phyloP scores from a whole-genome alignment of 1,139 yeast species.

The Meyerozyma sp. region DNA sequence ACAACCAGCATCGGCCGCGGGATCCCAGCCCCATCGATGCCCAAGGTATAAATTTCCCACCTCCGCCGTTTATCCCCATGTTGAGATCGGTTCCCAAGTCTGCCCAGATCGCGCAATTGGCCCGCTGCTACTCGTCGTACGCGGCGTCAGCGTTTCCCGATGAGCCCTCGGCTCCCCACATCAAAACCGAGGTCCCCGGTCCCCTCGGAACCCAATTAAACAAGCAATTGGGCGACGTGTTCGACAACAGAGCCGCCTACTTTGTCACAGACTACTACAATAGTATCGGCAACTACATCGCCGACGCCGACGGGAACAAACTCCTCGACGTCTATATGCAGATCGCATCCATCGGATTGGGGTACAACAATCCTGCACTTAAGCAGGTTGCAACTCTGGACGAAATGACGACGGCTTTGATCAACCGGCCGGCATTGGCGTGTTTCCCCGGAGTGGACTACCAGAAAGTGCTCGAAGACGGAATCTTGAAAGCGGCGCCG shows the following conservation, averaged over 20 bases:
- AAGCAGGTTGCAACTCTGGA: conserved; percentile 56
- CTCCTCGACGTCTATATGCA: conserved; percentile 66
- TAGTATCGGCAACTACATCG: conserved; percentile 64
- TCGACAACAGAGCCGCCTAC: conserved; percentile 65
- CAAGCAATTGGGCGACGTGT: conserved; percentile 47
- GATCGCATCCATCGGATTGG: conserved; percentile 69
- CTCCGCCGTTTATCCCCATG: not conserved
- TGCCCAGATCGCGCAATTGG: not conserved
- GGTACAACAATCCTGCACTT: conserved; percentile 71
- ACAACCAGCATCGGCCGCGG: too few species aligned
- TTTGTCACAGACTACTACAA: conserved; percentile 63
- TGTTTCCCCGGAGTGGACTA: conserved; percentile 64
- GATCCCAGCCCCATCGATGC: not conserved
- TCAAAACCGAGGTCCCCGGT: conserved; percentile 54
- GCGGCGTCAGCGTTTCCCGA: conserved; percentile 36
- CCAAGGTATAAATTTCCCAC: too few species aligned
- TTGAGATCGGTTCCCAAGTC: not conserved
- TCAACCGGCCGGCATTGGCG: conserved; percentile 72
- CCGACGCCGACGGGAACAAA: conserved; percentile 65
- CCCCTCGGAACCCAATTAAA: conserved; percentile 47
- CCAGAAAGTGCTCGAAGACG: conserved; percentile 43
- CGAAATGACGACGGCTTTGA: conserved; percentile 62
- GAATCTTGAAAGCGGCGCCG: conserved; percentile 65
- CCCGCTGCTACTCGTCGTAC: conserved; percentile 7
- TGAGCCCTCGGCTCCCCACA: conserved; percentile 50